Base-by-base conservation (phyloP, 1,284 basidiomycete genomes). In the Sporisorium scitamineum region DNA sequence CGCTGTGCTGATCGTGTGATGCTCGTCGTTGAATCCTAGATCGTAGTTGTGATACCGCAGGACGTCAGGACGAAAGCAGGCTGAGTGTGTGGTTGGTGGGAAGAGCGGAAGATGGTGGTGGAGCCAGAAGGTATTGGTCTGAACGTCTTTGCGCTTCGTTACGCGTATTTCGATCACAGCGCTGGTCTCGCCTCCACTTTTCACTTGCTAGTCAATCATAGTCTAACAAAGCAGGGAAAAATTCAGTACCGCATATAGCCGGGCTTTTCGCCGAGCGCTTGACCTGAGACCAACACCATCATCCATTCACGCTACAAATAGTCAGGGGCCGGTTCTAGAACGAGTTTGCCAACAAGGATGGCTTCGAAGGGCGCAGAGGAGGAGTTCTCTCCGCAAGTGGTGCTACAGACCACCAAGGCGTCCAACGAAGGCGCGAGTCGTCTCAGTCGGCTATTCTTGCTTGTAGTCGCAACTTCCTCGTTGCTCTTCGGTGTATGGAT, bases 121-220 rank as follows among this genome's bases (percentile, higher is more conserved):
- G 48, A 41, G 39, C 31, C 27, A 24, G 4, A 24, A 44, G 52
- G 67, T 70, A 63, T 75, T 75, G 71, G 62, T 75, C 62, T 66
- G 34, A 70, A 60, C 67, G 51, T 53, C 66, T 44, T 59, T 52
- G 5, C 41, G 13, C 63, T 60, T 67, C 44, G 57, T 54, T 67
- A 70, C 72, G 72, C 72, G 72, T 66, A 37, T 65, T 63, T 70
- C 70, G 65, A 73, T 73, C 65, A 68, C 65, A 34, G 24, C 45
- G 45, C 26, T n/a, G n/a, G n/a, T n/a, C n/a, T 47, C 37, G 47
- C 56, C 72, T 70, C 67, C 72, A 75, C 67, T 41, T 62, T 47
- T 6, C 5, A n/a, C 2, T 13, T 61, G 58, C 47, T 65, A 65
- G 62, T 20, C 22, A 0, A 5, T 0, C 1, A 1, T 0, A 31